Conservation (phyloP, 2,329 filamentous ascomycete genomes). For the Aspergillus chevalieri region DNA sequence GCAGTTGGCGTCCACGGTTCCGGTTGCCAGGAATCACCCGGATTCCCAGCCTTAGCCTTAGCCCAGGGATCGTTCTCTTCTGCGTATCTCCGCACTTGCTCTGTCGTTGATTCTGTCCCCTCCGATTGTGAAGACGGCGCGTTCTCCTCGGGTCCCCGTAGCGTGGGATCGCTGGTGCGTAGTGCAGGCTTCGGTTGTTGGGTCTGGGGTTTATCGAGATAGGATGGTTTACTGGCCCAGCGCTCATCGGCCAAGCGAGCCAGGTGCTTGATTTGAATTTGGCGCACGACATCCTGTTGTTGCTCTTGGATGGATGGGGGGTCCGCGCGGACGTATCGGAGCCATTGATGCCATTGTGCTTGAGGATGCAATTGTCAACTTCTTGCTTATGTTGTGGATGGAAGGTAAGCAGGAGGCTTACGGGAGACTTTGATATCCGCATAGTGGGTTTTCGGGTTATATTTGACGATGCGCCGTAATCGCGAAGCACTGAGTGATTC, state of each 20-base stretch:
- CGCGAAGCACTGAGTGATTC: constrained; percentile 50
- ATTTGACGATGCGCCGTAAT: constrained; percentile 54
- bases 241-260: constrained; percentile 55
- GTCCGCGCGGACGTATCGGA: constrained; percentile 54
- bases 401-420: constrained; percentile 25
- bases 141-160: constrained; percentile 25
- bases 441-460: constrained; percentile 47
- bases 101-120: constrained; percentile 9
- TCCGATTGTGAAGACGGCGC: not conserved
- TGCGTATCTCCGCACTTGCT: constrained; percentile 18
- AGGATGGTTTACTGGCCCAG: constrained; percentile 56
- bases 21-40: constrained; percentile 64
- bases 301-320: constrained; percentile 56
- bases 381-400: not conserved
- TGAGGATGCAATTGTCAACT: constrained; percentile 13
- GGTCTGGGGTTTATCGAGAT: constrained; percentile 50
- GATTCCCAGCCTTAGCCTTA: constrained; percentile 44
- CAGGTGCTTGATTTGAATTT: constrained; percentile 53
- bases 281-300: constrained; percentile 50
- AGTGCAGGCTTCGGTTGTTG: constrained; percentile 44
- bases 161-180: constrained; percentile 37
- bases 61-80: constrained; percentile 52
- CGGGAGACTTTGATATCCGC: constrained; percentile 56
- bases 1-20: constrained; percentile 53
- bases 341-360: constrained; percentile 65